Base-by-base conservation (phyloP, 805 yeast genomes). In the Cyberlindnera americana region DNA sequence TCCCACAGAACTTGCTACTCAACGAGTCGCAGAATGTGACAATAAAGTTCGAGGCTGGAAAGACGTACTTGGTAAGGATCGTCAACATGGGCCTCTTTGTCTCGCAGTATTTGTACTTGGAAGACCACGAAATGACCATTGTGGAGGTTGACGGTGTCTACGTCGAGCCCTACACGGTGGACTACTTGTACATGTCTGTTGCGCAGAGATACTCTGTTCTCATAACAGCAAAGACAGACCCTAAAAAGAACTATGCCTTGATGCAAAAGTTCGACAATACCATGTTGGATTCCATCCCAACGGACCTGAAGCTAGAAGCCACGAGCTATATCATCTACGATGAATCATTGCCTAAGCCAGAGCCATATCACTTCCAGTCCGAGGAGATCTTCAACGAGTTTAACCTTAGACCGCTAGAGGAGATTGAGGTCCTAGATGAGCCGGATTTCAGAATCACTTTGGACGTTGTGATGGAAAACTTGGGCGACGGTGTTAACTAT, bases 401-500 rank as follows among this genome's bases (percentile, higher is more conserved):
- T 42, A 48, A 60, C 23, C 55, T 67, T 42, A 62, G 58, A 34
- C 65, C 73, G 18, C 54, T 64, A 22, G 77, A 77, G 42, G 81
- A 59, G 4, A 52, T 52, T 11, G 67, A 69, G 16, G 44, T 78
- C n/a, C 66, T 67, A 7, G 75, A 73, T 11, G 80, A 78, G 23
- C 74, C 84, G 16, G 91, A 84, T 60, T 69, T 72, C 41, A 78
- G 69, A 47, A 75, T 81, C 43, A 74, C 70, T 19, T 69, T 80
- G 46, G 76, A 71, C 53, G 75, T 81, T 46, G 68, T 65, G 40
- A 89, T 93, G 97, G 81, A 83, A 61, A 86, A 87, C 70, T 72
- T 93, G 64, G 74, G 72, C 35, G 70, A 88, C 62, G 99, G 99
- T 69, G 72, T 82, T 47, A 89, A 89, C 69, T 93, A 93, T 60